phyloP scores from a whole-genome alignment of 2,329 filamentous ascomycete genomes.

The Rachicladosporium sp. region DNA sequence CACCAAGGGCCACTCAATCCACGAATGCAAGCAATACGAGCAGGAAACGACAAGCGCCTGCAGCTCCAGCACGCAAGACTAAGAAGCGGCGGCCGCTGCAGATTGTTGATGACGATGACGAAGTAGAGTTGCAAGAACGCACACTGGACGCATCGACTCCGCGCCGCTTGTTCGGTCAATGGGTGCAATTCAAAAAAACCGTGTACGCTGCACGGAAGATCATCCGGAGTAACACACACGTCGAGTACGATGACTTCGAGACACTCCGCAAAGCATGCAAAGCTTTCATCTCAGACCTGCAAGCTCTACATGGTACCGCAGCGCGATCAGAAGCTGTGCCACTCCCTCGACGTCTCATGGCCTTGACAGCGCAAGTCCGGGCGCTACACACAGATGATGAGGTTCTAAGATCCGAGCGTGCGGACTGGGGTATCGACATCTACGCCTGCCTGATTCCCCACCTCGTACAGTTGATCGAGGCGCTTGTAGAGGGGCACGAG shows the following conservation, averaged over 20 bases:
- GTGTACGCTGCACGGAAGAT: not conserved
- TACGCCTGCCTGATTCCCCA: not conserved
- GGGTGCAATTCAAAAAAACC: constrained; percentile 1
- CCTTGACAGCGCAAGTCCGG: not conserved
- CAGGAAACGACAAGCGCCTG: not conserved
- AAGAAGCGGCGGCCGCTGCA: not conserved
- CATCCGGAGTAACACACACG: not conserved
- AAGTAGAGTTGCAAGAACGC: not conserved
- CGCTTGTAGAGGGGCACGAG: no score
- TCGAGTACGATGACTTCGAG: constrained; percentile 1
- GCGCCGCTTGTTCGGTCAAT: constrained; percentile 4
- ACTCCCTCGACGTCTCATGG: not conserved
- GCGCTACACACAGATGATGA: constrained; percentile 1
- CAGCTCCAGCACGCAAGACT: no score
- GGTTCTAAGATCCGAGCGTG: constrained; percentile 5
- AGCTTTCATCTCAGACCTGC: not conserved
- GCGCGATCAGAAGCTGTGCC: constrained; percentile 1
- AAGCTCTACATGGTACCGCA: not conserved
- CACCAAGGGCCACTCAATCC: not conserved
- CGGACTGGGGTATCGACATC: constrained; percentile 2
- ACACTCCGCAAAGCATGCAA: constrained; percentile 1
- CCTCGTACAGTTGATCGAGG: not conserved
- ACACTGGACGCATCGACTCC: not conserved
- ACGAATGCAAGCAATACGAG: not conserved
- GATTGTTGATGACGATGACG: not conserved